Evolutionary conservation across 2,329 filamentous ascomycete species (phyloP).

Genomic region (Trichophyton schoenleinii): DNA sequence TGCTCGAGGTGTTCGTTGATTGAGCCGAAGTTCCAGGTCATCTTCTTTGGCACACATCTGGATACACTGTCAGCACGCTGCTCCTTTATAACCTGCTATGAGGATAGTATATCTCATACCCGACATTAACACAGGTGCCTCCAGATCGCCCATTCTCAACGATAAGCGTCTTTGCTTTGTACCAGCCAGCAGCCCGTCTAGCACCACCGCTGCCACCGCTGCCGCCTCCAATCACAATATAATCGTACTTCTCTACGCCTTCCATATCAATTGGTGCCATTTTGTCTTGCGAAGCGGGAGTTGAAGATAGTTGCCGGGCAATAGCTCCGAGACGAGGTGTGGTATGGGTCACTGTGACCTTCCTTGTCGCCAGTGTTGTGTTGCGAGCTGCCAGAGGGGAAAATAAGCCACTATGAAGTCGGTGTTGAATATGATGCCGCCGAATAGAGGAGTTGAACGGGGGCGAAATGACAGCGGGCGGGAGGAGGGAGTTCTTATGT

Average conservation of each 20-base stretch:
- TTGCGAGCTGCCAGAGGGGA: background rate
- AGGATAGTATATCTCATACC: constrained; percentile 25
- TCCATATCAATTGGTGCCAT: constrained; percentile 30
- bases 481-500: background rate
- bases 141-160: constrained; percentile 39
- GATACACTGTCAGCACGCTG: background rate
- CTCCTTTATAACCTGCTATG: background rate
- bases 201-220: constrained; percentile 41
- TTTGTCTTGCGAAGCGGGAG: constrained; percentile 2
- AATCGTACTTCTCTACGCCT: constrained; percentile 39
- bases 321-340: constrained; percentile 28
- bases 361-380: background rate
- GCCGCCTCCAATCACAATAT: constrained; percentile 44
- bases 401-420: background rate
- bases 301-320: constrained; percentile 29
- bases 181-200: constrained; percentile 40
- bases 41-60: constrained; percentile 43
- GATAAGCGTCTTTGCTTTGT: constrained; percentile 39
- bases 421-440: background rate
- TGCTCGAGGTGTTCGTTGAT: constrained; percentile 37
- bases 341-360: constrained; percentile 2
- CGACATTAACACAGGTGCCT: constrained; percentile 43
- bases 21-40: constrained; percentile 41
- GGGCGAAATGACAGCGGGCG: background rate
- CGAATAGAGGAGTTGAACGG: background rate